Conservation (phyloP, 805 yeast genomes). For the Lachancea waltii region DNA sequence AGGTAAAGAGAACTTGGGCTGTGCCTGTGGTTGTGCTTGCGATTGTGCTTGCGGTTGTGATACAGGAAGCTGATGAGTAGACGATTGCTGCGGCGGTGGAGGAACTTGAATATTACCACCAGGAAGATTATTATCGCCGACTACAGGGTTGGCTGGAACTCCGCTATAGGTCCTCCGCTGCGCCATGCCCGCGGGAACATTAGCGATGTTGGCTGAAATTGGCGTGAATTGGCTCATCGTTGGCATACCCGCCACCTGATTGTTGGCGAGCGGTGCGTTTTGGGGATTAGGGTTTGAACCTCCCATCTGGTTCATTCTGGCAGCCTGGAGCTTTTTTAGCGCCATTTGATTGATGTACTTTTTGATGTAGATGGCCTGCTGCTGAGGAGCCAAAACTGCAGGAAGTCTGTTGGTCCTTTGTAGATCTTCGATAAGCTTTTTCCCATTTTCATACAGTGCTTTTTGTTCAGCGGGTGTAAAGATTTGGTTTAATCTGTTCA, state of each 20-base stretch:
- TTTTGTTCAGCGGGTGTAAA: slow-evolving; percentile 34
- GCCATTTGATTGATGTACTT: slow-evolving; percentile 34
- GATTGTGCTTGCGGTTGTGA: slow-evolving; percentile 1
- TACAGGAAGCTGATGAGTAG: not conserved
- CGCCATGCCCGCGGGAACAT: slow-evolving; percentile 2
- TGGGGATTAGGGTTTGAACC: slow-evolving; percentile 11
- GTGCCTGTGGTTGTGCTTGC: slow-evolving; percentile 20
- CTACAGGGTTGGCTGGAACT: not conserved
- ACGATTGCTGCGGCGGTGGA: not conserved
- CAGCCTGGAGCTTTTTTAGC: slow-evolving; percentile 28
- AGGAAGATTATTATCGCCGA: not conserved
- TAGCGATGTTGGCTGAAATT: not conserved
- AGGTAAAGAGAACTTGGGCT: slow-evolving; percentile 19
- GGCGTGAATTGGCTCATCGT: slow-evolving; percentile 10
- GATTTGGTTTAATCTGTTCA: slow-evolving; percentile 31
- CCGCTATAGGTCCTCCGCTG: slow-evolving; percentile 5
- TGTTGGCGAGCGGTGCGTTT: slow-evolving; percentile 3
- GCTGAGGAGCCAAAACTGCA: slow-evolving; percentile 14
- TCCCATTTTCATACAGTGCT: slow-evolving; percentile 31
- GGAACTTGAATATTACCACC: not conserved
- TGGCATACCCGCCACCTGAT: slow-evolving; percentile 1
- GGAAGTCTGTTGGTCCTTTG: slow-evolving; percentile 28
- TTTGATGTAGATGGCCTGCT: slow-evolving; percentile 29
- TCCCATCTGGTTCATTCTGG: slow-evolving; percentile 21
- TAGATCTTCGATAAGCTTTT: slow-evolving; percentile 32